Evolutionary conservation across 2,329 filamentous ascomycete genomes (phyloP).

Genomic region (Trichoderma semiorbis): DNA sequence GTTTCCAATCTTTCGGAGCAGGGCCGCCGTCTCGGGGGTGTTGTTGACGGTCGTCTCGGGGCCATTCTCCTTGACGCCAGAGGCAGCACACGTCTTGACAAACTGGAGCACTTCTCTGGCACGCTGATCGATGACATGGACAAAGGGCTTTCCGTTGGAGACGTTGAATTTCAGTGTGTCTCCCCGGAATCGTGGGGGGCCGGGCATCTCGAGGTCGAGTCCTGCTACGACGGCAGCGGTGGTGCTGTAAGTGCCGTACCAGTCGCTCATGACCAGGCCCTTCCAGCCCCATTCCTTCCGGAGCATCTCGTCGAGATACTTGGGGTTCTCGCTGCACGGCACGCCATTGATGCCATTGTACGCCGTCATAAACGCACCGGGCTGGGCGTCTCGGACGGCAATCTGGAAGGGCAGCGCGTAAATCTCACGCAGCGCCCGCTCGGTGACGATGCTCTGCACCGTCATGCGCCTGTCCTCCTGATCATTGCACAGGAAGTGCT

Average conservation of each 20-base stretch:
- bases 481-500: slow-evolving; percentile 62
- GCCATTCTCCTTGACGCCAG: slow-evolving; percentile 53
- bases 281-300: slow-evolving; percentile 57
- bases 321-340: slow-evolving; percentile 52
- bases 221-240: slow-evolving; percentile 49
- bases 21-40: slow-evolving; percentile 57
- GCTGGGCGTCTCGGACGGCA: slow-evolving; percentile 48
- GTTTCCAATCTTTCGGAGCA: slow-evolving; percentile 63
- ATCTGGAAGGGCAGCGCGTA: slow-evolving; percentile 58
- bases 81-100: slow-evolving; percentile 53
- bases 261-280: slow-evolving; percentile 58
- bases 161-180: slow-evolving; percentile 50
- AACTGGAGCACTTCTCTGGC: slow-evolving; percentile 56
- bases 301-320: slow-evolving; percentile 49
- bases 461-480: slow-evolving; percentile 57
- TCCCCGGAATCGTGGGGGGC: slow-evolving; percentile 50
- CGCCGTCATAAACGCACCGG: slow-evolving; percentile 55
- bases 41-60: slow-evolving; percentile 52
- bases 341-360: slow-evolving; percentile 59
- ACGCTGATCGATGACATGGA: slow-evolving; percentile 55
- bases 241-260: slow-evolving; percentile 56
- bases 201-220: slow-evolving; percentile 59
- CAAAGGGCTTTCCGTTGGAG: slow-evolving; percentile 53
- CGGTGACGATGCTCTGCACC: slow-evolving; percentile 52
- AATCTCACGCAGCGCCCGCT: slow-evolving; percentile 56